These are phyloP conservation scores for Saturnispora diversa DNA, from an alignment of 805 yeast genomes.

Conservation along the genomic window DNA sequence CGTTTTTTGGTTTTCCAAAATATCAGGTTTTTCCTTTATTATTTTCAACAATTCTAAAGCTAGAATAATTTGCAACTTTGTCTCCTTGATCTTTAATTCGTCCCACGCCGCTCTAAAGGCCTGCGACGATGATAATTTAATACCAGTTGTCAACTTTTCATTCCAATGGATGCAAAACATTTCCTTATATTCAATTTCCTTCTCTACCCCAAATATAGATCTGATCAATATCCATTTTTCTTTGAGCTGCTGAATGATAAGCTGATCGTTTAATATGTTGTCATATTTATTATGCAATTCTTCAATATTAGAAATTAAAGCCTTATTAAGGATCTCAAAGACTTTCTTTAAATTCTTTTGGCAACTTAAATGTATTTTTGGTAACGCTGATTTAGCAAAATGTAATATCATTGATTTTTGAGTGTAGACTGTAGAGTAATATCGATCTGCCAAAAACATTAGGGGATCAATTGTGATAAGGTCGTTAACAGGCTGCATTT, in stretches of 20 bases:
- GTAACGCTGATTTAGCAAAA: conserved; percentile 27
- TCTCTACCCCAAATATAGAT: neutral
- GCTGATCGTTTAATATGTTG: neutral
- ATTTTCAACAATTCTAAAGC: conserved; percentile 23
- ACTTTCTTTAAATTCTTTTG: conserved; percentile 20
- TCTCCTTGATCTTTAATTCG: conserved; percentile 22
- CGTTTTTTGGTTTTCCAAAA: neutral
- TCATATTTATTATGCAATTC: conserved; percentile 13
- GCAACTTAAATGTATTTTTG: conserved; percentile 24
- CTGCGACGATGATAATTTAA: conserved; percentile 6
- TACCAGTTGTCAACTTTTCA: neutral
- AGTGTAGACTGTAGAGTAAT: conserved; percentile 24
- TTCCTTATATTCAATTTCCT: conserved; percentile 10
- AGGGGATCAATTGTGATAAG: conserved; percentile 22
- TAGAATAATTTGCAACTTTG: conserved; percentile 26
- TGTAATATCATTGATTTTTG: conserved; percentile 23
- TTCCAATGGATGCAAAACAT: conserved; percentile 4
- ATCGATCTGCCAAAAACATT: conserved; percentile 23
- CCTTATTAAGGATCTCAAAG: conserved; percentile 15
- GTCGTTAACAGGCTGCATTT: too few relatives aligned
- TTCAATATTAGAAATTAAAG: conserved; percentile 17
- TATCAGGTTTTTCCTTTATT: conserved; percentile 5
- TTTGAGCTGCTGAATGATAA: neutral
- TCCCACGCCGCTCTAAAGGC: conserved; percentile 10
- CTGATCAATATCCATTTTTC: conserved; percentile 1